phyloP scores from a whole-genome alignment of 345 rosid species.

The Sonneratia caseolaris region DNA sequence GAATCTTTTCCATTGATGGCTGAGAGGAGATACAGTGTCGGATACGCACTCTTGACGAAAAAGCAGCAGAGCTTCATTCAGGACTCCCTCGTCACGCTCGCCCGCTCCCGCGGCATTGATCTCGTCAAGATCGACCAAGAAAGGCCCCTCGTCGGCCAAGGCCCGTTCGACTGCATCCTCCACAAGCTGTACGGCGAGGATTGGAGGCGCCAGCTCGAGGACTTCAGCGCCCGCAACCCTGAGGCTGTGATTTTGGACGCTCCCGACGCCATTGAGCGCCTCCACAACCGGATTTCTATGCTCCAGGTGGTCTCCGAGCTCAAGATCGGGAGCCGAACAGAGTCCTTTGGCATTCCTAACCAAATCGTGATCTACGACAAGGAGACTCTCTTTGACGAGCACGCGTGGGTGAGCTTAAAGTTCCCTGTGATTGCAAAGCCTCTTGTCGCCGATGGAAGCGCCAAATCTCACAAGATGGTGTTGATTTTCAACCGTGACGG shows the following conservation, averaged over 20 bases:
- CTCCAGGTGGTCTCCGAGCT: conserved; percentile 43
- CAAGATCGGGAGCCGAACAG: conserved; percentile 20
- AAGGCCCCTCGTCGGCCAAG: conserved; percentile 32
- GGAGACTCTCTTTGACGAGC: conserved; percentile 28
- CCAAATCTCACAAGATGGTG: conserved; percentile 48
- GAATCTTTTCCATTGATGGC: conserved; percentile 21
- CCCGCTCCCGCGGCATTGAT: conserved; percentile 36
- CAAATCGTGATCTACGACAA: conserved; percentile 47
- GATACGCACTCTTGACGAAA: conserved; percentile 49
- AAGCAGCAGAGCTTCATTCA: conserved; percentile 41
- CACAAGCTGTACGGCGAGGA: conserved; percentile 47
- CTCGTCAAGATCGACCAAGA: conserved; percentile 30
- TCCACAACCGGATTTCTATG: conserved; percentile 52
- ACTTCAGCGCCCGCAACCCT: conserved; percentile 27
- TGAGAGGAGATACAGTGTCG: conserved; percentile 29
- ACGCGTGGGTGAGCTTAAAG: conserved; percentile 30
- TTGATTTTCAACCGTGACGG: conserved; percentile 48
- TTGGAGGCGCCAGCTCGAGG: conserved; percentile 36
- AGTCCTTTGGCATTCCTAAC: conserved; percentile 41
- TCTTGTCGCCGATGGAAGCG: conserved; percentile 45
- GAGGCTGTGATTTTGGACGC: conserved; percentile 30
- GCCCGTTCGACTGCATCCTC: conserved; percentile 48
- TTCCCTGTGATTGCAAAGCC: conserved; percentile 64
- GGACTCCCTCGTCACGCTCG: conserved; percentile 26
- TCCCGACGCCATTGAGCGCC: conserved; percentile 35